Base-by-base conservation (phyloP, 2,329 filamentous ascomycete genomes). In the Fusarium incarnatum region DNA sequence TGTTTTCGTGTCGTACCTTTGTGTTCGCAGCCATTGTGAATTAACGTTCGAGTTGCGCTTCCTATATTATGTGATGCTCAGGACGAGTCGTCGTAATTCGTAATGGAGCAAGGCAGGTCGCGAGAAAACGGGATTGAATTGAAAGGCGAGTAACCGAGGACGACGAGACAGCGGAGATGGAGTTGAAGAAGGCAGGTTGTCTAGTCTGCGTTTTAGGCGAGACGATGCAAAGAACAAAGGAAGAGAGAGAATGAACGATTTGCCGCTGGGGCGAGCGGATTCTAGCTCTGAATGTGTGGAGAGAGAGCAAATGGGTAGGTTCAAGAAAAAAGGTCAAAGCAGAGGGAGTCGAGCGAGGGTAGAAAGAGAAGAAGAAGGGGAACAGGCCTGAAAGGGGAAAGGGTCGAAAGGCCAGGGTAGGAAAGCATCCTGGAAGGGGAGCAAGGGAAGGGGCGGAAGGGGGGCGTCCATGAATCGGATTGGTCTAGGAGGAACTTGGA, bases 21-120 rank as follows among this genome's bases (percentile, higher is more conserved):
- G 77, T 79, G 66, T 78, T 77, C 60, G 79, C 61, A 65, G 79
- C 78, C 79, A 80, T 79, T 77, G 74, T 76, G 65, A 60, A 60
- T 53, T 60, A 64, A 54, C 56, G 53, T 68, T 73, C 41, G 64
- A 68, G 60, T 56, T 72, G 68, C 70, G 71, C 55, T 60, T 61
- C 64, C 47, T 64, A 52, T 59, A 32, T 55, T 56, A 74, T 67
- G 59, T 69, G 44, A 60, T 55, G 59, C 28, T 66, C 47, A 34
- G 52, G 59, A 54, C 25, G 47, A 49, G 34, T 67, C 45, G 62
- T 60, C 65, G 61, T 60, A 61, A 67, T 68, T 72, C 34, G 41
- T 27, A 25, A 61, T 42, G 27, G 56, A 32, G 22, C 64, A 73
- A 68, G 53, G 58, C 63, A 53, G 56, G 65, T 72, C 63, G 60